Conservation (phyloP, 768 basidiomycete genomes). For the Fomitopsis pulvina region DNA sequence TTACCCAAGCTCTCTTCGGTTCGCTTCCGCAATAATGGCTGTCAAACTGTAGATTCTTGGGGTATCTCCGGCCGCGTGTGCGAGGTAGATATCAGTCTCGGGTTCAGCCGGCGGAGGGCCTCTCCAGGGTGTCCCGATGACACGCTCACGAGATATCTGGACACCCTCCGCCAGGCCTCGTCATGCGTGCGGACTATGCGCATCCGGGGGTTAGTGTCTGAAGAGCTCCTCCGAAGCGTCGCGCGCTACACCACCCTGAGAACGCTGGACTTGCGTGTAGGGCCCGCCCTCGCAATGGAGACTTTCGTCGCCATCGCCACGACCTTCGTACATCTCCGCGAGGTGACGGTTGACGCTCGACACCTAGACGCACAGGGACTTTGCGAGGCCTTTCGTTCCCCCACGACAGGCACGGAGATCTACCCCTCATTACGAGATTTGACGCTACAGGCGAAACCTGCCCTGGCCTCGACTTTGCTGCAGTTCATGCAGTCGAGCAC, state of each 20-base stretch:
- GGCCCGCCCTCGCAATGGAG: conserved; percentile 7
- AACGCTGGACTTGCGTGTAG: conserved; percentile 12
- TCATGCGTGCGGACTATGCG: conserved; percentile 9
- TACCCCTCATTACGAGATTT: conserved; percentile 15
- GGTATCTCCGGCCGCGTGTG: conserved; percentile 1
- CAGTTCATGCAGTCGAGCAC: conserved; percentile 8
- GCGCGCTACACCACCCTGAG: conserved; percentile 9
- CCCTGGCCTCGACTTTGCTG: conserved; percentile 12
- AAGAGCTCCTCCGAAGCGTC: conserved; percentile 6
- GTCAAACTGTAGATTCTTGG: conserved; percentile 6
- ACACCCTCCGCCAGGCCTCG: background rate
- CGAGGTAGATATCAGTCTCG: conserved; percentile 12
- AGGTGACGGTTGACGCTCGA: conserved; percentile 16
- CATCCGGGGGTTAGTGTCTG: conserved; percentile 13
- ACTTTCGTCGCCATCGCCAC: conserved; percentile 15
- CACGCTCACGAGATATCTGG: conserved; percentile 1
- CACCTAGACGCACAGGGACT: conserved; percentile 14
- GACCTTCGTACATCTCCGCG: conserved; percentile 11
- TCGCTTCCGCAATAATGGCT: conserved; percentile 10
- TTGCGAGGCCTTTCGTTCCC: background rate
- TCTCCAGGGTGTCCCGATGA: background rate
- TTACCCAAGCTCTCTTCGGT: conserved; percentile 11
- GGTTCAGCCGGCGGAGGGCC: background rate
- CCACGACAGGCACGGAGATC: background rate
- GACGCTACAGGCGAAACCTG: conserved; percentile 10